Evolutionary conservation across 208 protist species (phyloP), one percentile per base, ranked within the genome.

Genomic region (Leishmania major): DNA sequence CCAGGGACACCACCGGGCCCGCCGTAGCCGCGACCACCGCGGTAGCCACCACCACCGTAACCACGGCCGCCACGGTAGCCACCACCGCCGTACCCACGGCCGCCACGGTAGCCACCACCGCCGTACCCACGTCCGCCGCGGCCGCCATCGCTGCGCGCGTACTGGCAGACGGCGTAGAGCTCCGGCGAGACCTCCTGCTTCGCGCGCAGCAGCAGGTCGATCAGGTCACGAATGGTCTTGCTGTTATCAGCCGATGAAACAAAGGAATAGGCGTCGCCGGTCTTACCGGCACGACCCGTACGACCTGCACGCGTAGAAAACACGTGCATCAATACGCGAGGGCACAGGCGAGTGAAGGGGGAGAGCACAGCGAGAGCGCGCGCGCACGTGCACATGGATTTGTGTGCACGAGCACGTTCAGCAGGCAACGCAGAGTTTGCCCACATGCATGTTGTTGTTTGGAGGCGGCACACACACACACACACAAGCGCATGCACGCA

Each of bases 201-300:
- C 31, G 92, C 90, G 53, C 91, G 89, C 0, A 82, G 80, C 8
- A 97, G 78, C 49, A 97, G 82, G n/a, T 94, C 92, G 22, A 91
- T 88, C 19, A 97, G 82, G 51, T 95, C 93, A 31, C 88, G 87
- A 49, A 97, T 85, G 22, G 92, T 95, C 88, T 97, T 97, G 71
- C 84, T 84, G 43, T 90, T 87, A 71, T 96, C 93, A 6, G 78
- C 83, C 25, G 79, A 79, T 86, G 90, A 93, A 3, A 98, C 90
- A 78, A 98, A 96, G 45, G 94, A 94, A 86, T 97, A 96, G 17
- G 95, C 92, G 83, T 97, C 94, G 60, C 95, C 95, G 49, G 85
- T 71, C 71, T 97, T 92, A 49, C 95, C 95, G 45, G 95, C 95
- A 87, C 95, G 92, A 74, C 95, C 95, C 31, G 95, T 98, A 83